Conservation (phyloP, 2,329 filamentous ascomycete genomes). For the Fusarium kyushuense region DNA sequence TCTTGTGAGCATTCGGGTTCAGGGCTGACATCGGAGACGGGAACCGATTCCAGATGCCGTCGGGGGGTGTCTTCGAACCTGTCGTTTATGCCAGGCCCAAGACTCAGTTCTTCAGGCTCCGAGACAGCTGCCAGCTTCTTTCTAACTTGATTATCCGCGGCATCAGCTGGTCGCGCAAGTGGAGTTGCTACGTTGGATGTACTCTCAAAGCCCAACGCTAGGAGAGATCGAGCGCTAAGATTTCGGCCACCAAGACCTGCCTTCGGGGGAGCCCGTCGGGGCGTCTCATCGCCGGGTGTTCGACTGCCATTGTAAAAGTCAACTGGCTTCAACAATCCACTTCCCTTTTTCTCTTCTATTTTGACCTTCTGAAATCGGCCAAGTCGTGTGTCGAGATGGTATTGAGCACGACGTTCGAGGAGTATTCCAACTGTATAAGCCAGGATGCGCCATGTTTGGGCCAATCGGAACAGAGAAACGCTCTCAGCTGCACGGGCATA, state of each 20-base stretch:
- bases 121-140: constrained; percentile 61
- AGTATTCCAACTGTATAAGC: constrained; percentile 68
- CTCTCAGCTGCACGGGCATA: constrained; percentile 70
- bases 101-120: constrained; percentile 63
- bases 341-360: constrained; percentile 49
- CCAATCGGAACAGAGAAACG: constrained; percentile 68
- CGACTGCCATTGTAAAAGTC: constrained; percentile 43
- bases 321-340: constrained; percentile 44
- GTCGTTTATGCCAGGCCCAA: constrained; percentile 62
- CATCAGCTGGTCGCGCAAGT: constrained; percentile 63
- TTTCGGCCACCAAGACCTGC: constrained; percentile 51
- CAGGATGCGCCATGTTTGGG: constrained; percentile 73
- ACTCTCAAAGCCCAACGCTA: constrained; percentile 69
- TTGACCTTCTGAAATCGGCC: constrained; percentile 54
- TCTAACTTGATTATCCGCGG: constrained; percentile 49
- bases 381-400: constrained; percentile 66
- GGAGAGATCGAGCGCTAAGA: constrained; percentile 58
- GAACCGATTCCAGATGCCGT: constrained; percentile 62
- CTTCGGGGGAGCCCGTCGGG: constrained; percentile 50
- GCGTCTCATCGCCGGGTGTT: constrained; percentile 55
- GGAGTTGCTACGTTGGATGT: constrained; percentile 73
- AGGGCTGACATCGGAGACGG: constrained; percentile 64
- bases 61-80: constrained; percentile 54
- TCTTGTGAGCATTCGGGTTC: constrained; percentile 60
- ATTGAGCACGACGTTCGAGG: constrained; percentile 66